Evolutionary conservation across 371 early-diverging fungal genomes (phyloP), one percentile per base, ranked within the genome.

Genomic region (Mucor indicus): DNA sequence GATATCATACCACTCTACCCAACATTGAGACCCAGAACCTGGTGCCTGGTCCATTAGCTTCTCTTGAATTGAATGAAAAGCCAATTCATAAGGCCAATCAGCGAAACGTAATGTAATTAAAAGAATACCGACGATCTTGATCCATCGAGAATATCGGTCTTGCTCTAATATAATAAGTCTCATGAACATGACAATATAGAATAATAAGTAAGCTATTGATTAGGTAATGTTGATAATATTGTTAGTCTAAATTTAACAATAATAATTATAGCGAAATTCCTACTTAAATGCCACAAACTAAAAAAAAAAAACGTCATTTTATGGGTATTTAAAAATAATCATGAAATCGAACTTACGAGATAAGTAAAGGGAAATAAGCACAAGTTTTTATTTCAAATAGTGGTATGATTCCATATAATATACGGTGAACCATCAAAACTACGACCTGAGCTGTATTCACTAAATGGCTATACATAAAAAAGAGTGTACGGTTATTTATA

Each of bases 1-100:
- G n/a, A n/a, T n/a, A n/a, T n/a, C n/a, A 31, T 67, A 68, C 75
- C 75, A 75, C 36, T 43, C 44, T n/a, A 65, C 72, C 72, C 72
- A 75, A 37, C 75, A 75, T 10, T 60, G 63, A 16, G 49, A 49
- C 4, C 64, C 69, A 9, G 53, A 45, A 3, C 35, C 42, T 20
- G 54, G 54, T n/a, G 54, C 11, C 41, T 60, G 45, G 0, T 36
- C 20, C 29, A 50, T 58, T 1, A 67, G 33, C 20, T 44, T 38
- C 22, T 57, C 29, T 37, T 53, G 56, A 1, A 69, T 38, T 1
- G 56, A 41, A 25, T 53, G 48, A 35, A 57, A 69, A 2, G 69
- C 51, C 8, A 75, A 37, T 29, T 75, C 75, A 33, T 66, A 71
- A 6, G 75, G 75, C 75, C 75, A 75, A 31, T 71, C 75, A 25